A percentile compares a stretch with the other conserved stretches of the same genome.
These are phyloP conservation scores for Nannizziopsis arthrosporioides DNA, from an alignment of 2,329 filamentous ascomycete genomes.

Conservation along the genomic window DNA sequence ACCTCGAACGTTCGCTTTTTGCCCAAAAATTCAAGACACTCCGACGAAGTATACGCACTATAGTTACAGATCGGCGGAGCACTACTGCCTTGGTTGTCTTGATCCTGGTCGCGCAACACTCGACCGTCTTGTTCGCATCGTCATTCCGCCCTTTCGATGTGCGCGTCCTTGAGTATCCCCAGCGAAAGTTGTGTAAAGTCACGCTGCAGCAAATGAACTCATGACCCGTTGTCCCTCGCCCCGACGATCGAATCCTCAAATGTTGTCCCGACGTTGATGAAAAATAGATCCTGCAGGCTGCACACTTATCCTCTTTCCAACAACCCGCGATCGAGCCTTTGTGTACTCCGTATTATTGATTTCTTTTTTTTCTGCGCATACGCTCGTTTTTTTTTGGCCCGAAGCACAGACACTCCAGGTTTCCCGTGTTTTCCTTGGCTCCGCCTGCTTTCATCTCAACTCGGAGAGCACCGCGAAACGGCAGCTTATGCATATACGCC, in stretches of 20 bases:
- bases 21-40: neutral
- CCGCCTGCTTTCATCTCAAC: neutral
- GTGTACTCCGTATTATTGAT: neutral
- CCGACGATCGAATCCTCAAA: neutral
- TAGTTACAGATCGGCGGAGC: too few species aligned
- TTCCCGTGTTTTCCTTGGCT: neutral
- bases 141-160: too few species aligned
- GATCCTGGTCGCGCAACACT: too few species aligned
- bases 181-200: too few species aligned
- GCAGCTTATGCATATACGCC: neutral
- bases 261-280: too few species aligned
- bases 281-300: neutral
- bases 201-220: too few species aligned
- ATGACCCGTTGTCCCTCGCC: too few species aligned
- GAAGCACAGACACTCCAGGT: too few species aligned
- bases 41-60: neutral
- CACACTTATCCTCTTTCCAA: neutral
- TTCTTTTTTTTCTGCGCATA: neutral
- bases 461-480: neutral
- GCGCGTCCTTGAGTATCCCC: too few species aligned
- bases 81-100: too few species aligned
- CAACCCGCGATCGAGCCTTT: neutral
- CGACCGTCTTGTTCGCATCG: too few species aligned
- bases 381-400: neutral
- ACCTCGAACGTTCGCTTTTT: conserved; percentile 6